phyloP scores from a whole-genome alignment of 352 stramenopile species.

The Globisporangium sylvaticum region DNA sequence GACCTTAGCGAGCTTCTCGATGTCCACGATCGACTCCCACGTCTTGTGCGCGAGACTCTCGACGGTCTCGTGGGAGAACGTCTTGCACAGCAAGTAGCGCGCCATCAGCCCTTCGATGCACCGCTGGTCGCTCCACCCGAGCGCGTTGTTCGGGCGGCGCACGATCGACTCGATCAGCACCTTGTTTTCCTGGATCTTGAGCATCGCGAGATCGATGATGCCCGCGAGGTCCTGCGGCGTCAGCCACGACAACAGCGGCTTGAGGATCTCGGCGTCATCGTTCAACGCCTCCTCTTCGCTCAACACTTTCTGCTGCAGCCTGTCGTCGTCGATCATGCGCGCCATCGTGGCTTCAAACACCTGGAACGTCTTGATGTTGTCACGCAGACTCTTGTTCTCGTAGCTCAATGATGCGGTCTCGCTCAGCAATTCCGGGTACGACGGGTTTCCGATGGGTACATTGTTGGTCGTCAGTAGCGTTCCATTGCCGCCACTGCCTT shows the following conservation, averaged over 20 bases:
- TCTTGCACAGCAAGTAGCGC: constrained; percentile 35
- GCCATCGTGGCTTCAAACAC: constrained; percentile 10
- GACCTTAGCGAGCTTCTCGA: constrained; percentile 18
- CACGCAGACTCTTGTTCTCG: constrained; percentile 19
- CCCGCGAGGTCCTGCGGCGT: constrained; percentile 3
- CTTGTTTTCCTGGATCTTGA: constrained; percentile 23
- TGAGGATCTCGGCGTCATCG: constrained; percentile 17
- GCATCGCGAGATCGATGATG: constrained; percentile 12
- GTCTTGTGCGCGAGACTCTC: constrained; percentile 24
- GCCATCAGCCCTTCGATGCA: constrained; percentile 23
- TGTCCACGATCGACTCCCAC: constrained; percentile 24
- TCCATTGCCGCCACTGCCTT: not conserved
- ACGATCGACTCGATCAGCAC: constrained; percentile 24
- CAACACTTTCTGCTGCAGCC: not conserved
- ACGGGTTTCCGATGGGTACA: not conserved
- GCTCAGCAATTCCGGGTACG: constrained; percentile 12
- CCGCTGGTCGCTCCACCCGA: constrained; percentile 39
- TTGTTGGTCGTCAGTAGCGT: not conserved
- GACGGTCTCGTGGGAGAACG: constrained; percentile 21
- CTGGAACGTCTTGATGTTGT: constrained; percentile 14
- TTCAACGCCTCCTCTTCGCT: constrained; percentile 17
- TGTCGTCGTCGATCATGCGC: constrained; percentile 16
- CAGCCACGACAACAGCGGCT: constrained; percentile 16
- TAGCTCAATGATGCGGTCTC: constrained; percentile 19
- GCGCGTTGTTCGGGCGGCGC: constrained; percentile 21